These are phyloP conservation scores for Suillus discolor DNA, from an alignment of 768 basidiomycete species.

Conservation along the genomic window DNA sequence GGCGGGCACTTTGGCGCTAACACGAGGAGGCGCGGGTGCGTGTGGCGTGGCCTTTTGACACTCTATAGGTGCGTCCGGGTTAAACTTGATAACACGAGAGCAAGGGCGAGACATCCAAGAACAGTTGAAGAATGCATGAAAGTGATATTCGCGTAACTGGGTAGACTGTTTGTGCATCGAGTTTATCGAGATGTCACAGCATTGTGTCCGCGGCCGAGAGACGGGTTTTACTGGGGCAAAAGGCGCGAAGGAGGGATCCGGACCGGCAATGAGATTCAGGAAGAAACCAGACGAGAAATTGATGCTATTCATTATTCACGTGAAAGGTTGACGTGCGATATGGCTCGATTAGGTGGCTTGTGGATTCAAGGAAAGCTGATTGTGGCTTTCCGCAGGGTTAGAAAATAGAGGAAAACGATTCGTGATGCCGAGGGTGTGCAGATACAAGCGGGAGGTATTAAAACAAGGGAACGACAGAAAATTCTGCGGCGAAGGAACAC, in stretches of 20 bases:
- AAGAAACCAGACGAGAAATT: not conserved
- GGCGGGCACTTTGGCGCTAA: not conserved
- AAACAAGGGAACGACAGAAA: not conserved
- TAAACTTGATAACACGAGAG: constrained; percentile 24
- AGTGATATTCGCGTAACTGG: constrained; percentile 45
- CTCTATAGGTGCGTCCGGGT: constrained; percentile 22
- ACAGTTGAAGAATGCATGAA: constrained; percentile 46
- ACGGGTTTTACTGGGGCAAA: not conserved
- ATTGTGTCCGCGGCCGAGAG: not conserved
- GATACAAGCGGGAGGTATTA: not conserved
- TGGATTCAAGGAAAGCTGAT: not conserved
- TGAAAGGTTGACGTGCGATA: constrained; percentile 1
- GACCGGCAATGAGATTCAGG: not conserved
- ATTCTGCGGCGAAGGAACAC: not conserved
- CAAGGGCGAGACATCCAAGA: constrained; percentile 36
- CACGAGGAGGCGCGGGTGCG: not conserved
- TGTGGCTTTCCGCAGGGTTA: not conserved
- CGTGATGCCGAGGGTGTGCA: not conserved
- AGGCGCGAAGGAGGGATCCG: not conserved
- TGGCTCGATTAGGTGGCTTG: not conserved
- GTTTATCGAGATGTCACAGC: not conserved
- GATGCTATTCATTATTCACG: not conserved
- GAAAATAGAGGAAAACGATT: not conserved
- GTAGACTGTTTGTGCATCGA: not conserved
- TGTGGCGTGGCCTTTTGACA: not conserved